These are phyloP conservation scores for Sequoiadendron giganteum DNA, from an alignment of 75 land plant species.

Conservation along the genomic window DNA sequence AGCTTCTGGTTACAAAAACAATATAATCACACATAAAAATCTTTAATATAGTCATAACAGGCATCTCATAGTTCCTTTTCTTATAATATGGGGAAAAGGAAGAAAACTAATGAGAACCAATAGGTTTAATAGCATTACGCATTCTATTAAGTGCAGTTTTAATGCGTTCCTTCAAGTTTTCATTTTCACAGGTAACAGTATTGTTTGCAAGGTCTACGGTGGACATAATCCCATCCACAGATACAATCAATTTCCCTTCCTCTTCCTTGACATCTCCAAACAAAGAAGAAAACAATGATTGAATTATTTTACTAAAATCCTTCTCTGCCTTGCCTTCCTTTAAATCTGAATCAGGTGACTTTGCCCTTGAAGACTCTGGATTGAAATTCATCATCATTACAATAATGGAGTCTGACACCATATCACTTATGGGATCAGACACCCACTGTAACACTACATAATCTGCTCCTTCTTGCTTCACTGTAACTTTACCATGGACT, in stretches of 20 bases:
- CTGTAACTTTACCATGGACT: slow-evolving; percentile 79
- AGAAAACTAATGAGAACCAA: background rate
- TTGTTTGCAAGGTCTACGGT: slow-evolving; percentile 65
- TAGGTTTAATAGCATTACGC: slow-evolving; percentile 70
- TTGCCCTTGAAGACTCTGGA: slow-evolving; percentile 54
- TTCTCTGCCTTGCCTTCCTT: slow-evolving; percentile 51
- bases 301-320: slow-evolving; percentile 62
- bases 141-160: slow-evolving; percentile 74
- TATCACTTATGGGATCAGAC: slow-evolving; percentile 90
- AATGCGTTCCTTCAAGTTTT: slow-evolving; percentile 77
- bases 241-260: slow-evolving; percentile 62
- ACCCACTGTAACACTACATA: slow-evolving; percentile 82
- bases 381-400: slow-evolving; percentile 79
- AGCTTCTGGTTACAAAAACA: background rate
- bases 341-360: slow-evolving; percentile 28
- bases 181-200: slow-evolving; percentile 80
- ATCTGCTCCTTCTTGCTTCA: slow-evolving; percentile 75
- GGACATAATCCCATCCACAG: slow-evolving; percentile 80
- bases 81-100: background rate
- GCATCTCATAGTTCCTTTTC: background rate
- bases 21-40: background rate
- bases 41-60: background rate
- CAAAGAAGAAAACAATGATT: slow-evolving; percentile 73
- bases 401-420: slow-evolving; percentile 94
- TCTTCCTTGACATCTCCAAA: slow-evolving; percentile 92